Evolutionary conservation across 148 eudicot genomes (phyloP), one percentile per base, ranked within the genome.

Genomic region (Cornus kousa): DNA sequence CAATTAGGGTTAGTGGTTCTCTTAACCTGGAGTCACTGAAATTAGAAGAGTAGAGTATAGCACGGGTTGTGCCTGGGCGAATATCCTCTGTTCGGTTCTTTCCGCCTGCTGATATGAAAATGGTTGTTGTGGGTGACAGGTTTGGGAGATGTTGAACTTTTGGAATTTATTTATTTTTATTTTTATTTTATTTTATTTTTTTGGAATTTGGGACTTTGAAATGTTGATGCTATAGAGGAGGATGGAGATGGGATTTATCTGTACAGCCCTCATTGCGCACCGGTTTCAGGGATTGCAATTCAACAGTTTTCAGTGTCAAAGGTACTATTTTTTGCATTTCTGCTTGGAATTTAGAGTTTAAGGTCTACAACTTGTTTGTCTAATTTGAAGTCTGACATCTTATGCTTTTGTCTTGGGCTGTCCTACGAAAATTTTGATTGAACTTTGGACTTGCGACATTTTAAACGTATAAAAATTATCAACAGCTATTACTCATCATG

Each of bases 91-190:
- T 92, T 74, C 84, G 76, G 82, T 91, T 96, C 80, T 86, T 92
- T 76, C 98, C 99, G 0, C 83, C 91, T 22, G 28, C 39, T 10
- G 86, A 88, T 75, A 78, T 84, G 90, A 86, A 70, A 31, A 86
- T 96, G 90, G 79, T 94, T 82, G 91, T 69, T 75, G 98, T 84
- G 46, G 98, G 95, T 24, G 91, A 91, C 80, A 89, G 87, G 78
- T 75, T 13, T 86, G 99, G 99, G 19, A n/a, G 77, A 94, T 82
- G 79, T 96, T 68, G 97, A 93, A 24, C 91, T 96, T 85, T 96
- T 28, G 28, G 28, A 28, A 28, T 28, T 28, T 28, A 0, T 28
- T 28, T 28, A 0, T 28, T 28, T 28, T 28, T 28, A 0, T 28
- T 28, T 28, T 28, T 28, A 0, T 28, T 28, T 28, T 28, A 0